Evolutionary conservation across 345 rosid species (phyloP).

Genomic region (Corymbia maculata): DNA sequence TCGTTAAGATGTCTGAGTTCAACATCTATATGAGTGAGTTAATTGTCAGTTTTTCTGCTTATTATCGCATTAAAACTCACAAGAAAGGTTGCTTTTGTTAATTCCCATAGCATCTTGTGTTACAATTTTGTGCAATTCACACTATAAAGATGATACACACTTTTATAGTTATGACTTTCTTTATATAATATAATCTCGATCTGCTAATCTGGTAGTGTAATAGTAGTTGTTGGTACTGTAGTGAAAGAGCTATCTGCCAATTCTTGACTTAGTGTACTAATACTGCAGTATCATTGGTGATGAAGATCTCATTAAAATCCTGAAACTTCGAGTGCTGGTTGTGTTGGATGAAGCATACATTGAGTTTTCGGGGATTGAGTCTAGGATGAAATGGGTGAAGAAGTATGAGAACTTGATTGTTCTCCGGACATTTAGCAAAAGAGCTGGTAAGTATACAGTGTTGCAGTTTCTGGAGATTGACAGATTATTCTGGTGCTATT

Average conservation of each 20-base stretch:
- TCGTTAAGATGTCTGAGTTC: background rate
- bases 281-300: slow-evolving; percentile 56
- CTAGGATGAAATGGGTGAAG: slow-evolving; percentile 93
- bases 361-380: slow-evolving; percentile 78
- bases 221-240: background rate
- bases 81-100: background rate
- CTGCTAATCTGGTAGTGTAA: background rate
- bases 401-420: slow-evolving; percentile 82
- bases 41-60: background rate
- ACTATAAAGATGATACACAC: background rate
- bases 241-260: background rate
- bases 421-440: slow-evolving; percentile 93
- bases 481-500: background rate
- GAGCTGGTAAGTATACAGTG: slow-evolving; percentile 57
- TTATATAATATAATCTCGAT: background rate
- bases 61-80: background rate
- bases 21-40: background rate
- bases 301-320: slow-evolving; percentile 70
- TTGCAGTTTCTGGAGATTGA: background rate
- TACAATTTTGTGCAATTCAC: background rate
- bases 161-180: background rate
- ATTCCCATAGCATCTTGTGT: background rate
- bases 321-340: slow-evolving; percentile 73
- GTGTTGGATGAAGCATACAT: slow-evolving; percentile 95
- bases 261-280: background rate